A percentile compares a stretch with the other conserved stretches of the same genome.
These are phyloP conservation scores for Galerina sulciceps DNA, from an alignment of 768 basidiomycete genomes.

Conservation along the genomic window DNA sequence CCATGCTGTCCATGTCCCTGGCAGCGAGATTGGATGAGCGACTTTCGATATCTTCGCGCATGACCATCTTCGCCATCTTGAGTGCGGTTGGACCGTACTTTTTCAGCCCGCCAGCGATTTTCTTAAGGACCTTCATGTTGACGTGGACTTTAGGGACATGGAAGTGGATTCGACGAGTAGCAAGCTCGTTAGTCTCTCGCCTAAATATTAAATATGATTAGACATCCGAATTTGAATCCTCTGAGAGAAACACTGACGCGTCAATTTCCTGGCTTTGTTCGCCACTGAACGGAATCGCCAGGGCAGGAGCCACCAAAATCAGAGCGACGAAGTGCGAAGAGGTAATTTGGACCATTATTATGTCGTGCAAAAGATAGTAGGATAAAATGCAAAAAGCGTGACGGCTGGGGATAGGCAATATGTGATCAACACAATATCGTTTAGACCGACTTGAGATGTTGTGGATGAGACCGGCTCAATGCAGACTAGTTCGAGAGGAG, in stretches of 20 bases:
- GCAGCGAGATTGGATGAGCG: neutral
- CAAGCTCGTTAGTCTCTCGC: constrained; percentile 4
- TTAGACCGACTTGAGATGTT: neutral
- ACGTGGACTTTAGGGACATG: neutral
- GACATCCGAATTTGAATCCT: neutral
- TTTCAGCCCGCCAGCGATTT: neutral
- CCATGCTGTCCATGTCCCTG: neutral
- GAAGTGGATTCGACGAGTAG: neutral
- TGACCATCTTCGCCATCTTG: constrained; percentile 1
- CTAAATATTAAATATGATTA: neutral
- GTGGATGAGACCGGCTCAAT: constrained; percentile 1
- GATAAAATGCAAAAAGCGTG: neutral
- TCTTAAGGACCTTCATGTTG: neutral
- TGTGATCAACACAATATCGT: constrained; percentile 5
- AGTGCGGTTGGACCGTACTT: neutral
- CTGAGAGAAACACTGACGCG: neutral
- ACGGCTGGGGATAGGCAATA: neutral
- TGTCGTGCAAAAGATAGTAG: neutral
- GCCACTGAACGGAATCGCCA: neutral
- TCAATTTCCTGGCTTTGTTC: neutral
- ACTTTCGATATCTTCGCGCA: constrained; percentile 4
- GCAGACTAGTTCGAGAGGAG: neutral
- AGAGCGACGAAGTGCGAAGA: neutral
- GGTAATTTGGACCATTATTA: constrained; percentile 1
- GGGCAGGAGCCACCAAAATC: neutral